Base-by-base conservation (phyloP, 179 eudicot species). In the Vitellaria paradoxa region DNA sequence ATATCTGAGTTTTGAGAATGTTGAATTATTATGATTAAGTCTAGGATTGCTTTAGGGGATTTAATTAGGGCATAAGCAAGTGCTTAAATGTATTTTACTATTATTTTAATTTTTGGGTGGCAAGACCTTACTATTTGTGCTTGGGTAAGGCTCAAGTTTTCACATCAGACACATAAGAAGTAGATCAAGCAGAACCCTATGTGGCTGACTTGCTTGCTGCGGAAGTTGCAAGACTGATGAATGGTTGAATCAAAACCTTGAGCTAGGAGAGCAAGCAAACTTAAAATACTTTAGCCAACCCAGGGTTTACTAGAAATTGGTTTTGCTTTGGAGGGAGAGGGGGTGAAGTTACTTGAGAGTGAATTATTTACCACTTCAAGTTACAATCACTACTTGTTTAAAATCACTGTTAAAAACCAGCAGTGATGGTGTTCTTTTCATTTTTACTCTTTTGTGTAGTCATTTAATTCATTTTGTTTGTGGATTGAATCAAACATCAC, bases 191-290 rank as follows among this genome's bases (percentile, higher is more conserved):
- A 67, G 52, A 67, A 42, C 14, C 70, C 11, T 20, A 13, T 18
- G 52, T 67, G 23, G 47, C 52, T n/a, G 70, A 23, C 71, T 37
- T 37, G 42, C 42, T 1, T 37, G 45, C 15, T 68, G 5, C 11
- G 26, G 30, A 68, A 45, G 9, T 68, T 46, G 71, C 72, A 46
- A 21, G 56, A 46, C 45, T 42, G 45, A 42, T 46, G 55, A 26
- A 3, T 23, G 12, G 17, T 1, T 10, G 24, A 68, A 68, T 26
- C 17, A 3, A 46, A 46, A 3, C 18, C 47, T 68, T 68, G 30
- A 68, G 72, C 17, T 13, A 68, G 72, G 56, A 68, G 17, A 68
- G 15, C 72, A 46, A 68, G 30, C 20, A n/a, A 52, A 46, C 71
- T 10, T 9, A 20, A 13, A 46, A 42, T 42, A 45, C 53, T 68